These are phyloP conservation scores for Plicaturopsis crispa DNA, from an alignment of 768 basidiomycete species.

Conservation along the genomic window DNA sequence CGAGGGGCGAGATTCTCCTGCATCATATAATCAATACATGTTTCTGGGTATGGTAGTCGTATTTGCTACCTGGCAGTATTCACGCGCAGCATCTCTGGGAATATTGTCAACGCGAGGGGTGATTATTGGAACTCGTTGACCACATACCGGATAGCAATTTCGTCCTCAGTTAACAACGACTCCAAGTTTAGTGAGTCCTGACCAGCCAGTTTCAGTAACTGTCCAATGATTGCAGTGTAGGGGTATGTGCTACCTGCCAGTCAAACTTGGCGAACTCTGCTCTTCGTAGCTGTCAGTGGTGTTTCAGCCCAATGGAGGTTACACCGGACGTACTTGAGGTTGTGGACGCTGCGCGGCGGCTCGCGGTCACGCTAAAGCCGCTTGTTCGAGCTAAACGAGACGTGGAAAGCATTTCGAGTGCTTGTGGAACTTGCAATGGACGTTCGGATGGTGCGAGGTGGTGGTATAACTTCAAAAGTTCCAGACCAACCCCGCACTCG, in stretches of 20 bases:
- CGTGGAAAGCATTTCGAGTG: too few species aligned
- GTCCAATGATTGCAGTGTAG: neutral
- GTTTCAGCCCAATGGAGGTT: too few species aligned
- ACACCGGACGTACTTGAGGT: too few species aligned
- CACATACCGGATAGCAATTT: conserved; percentile 75
- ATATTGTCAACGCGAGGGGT: conserved; percentile 4
- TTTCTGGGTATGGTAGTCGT: neutral
- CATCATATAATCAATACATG: conserved; percentile 5
- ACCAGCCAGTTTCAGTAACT: neutral
- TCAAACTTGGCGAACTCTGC: conserved; percentile 33
- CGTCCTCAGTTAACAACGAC: conserved; percentile 80
- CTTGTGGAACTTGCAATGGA: too few species aligned
- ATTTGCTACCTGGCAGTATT: conserved; percentile 63
- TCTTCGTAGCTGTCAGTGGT: too few species aligned
- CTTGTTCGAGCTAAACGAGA: too few species aligned
- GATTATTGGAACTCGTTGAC: neutral
- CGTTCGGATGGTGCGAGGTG: too few species aligned
- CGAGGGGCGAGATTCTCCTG: conserved; percentile 83
- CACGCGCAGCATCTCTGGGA: conserved; percentile 65
- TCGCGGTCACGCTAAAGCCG: too few species aligned
- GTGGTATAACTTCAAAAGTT: too few species aligned
- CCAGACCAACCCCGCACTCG: too few species aligned
- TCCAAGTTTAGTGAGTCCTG: conserved; percentile 84
- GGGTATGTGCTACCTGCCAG: conserved; percentile 29
- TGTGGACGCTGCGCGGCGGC: too few species aligned